phyloP scores from a whole-genome alignment of 129 eudicot species.

The Flaveria trinervia region DNA sequence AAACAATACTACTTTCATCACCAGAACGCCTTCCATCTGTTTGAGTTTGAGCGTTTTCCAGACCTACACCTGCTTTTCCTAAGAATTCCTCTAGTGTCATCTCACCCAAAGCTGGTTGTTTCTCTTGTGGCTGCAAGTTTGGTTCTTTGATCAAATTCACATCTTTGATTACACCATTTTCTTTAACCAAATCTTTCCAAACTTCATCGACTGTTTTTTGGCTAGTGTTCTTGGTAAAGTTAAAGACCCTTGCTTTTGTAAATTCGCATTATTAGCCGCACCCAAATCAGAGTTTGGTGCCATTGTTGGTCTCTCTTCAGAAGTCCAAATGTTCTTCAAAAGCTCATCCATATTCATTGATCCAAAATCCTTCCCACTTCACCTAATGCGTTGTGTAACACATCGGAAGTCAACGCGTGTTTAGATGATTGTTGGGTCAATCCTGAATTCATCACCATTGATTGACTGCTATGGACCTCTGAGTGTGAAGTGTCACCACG shows the following conservation, averaged over 20 bases:
- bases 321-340: slow-evolving; percentile 72
- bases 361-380: slow-evolving; percentile 69
- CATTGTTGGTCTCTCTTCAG: slow-evolving; percentile 64
- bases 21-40: slow-evolving; percentile 37
- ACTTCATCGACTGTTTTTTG: slow-evolving; percentile 86
- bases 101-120: slow-evolving; percentile 65
- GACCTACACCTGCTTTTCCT: slow-evolving; percentile 64
- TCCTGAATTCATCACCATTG: slow-evolving; percentile 31
- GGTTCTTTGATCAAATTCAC: slow-evolving; percentile 38
- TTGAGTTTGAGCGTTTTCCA: slow-evolving; percentile 51
- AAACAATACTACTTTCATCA: slow-evolving; percentile 32
- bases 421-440: slow-evolving; percentile 56
- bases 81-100: slow-evolving; percentile 79
- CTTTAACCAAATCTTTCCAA: slow-evolving; percentile 65
- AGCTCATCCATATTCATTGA: slow-evolving; percentile 87
- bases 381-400: slow-evolving; percentile 59
- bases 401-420: slow-evolving; percentile 63
- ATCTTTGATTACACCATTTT: slow-evolving; percentile 34
- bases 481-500: slow-evolving; percentile 37
- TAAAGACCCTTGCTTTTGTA: slow-evolving; percentile 68
- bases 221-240: slow-evolving; percentile 63
- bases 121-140: slow-evolving; percentile 41
- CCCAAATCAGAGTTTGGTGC: slow-evolving; percentile 40
- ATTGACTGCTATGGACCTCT: slow-evolving; percentile 35
- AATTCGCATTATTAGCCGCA: slow-evolving; percentile 41